Conservation (phyloP, 495 filamentous ascomycete species). For the Lophium mytilinum region DNA sequence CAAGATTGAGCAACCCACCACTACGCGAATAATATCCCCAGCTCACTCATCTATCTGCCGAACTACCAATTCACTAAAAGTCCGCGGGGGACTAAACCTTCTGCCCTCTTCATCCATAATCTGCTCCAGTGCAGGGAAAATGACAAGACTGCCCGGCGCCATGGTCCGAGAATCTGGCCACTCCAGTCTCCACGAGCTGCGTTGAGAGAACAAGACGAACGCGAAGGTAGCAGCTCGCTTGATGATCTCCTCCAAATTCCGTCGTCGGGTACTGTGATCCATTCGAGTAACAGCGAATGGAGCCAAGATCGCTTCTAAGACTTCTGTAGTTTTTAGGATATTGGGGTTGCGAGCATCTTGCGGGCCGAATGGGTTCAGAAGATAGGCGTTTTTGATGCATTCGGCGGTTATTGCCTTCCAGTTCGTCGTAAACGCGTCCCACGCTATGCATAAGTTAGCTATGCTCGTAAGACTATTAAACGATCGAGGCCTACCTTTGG, state of each 20-base stretch:
- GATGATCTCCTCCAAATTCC: conserved; percentile 33
- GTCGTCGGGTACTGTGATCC: conserved; percentile 17
- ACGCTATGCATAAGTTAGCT: conserved; percentile 18
- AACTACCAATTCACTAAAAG: conserved; percentile 28
- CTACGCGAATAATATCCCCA: no score
- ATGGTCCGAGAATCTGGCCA: conserved; percentile 20
- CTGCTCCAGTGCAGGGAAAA: conserved; percentile 33
- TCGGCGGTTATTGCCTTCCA: conserved; percentile 32
- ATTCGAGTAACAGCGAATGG: conserved; percentile 22
- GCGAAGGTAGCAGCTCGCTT: conserved; percentile 31
- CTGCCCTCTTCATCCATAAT: conserved; percentile 26
- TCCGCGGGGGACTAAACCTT: conserved; percentile 17
- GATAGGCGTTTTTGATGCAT: conserved; percentile 27
- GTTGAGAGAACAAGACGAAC: conserved; percentile 35
- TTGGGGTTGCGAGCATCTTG: conserved; percentile 23
- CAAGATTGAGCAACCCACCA: no score
- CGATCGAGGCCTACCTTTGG: conserved; percentile 8
- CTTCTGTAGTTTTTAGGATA: conserved; percentile 14
- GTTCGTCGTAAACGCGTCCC: conserved; percentile 23
- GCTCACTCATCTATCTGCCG: conserved; percentile 18
- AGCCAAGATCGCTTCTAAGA: conserved; percentile 24
- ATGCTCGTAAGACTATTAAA: not conserved
- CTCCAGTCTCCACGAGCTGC: conserved; percentile 29
- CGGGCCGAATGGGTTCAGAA: conserved; percentile 13
- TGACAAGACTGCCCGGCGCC: conserved; percentile 24